A percentile compares a stretch with the other conserved stretches of the same genome.
phyloP scores from a whole-genome alignment of 805 yeast species.

The Yamadazyma philogaea region DNA sequence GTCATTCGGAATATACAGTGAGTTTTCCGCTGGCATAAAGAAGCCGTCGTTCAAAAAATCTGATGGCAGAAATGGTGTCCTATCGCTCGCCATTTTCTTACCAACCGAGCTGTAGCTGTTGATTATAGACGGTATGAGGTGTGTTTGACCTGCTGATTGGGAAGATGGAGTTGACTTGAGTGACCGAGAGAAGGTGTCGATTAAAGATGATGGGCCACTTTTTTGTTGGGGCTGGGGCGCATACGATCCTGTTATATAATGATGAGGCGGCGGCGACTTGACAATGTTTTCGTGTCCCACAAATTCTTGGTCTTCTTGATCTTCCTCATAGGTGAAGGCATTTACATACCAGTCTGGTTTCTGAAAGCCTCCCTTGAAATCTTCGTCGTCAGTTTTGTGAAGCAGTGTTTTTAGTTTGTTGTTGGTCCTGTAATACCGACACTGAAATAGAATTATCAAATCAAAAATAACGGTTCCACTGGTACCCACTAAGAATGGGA shows the following conservation, averaged over 20 bases:
- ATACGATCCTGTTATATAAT: conserved; percentile 13
- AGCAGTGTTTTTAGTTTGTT: background rate
- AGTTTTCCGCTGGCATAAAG: conserved; percentile 15
- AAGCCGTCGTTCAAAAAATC: conserved; percentile 39
- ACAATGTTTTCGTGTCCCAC: background rate
- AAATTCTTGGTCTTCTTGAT: conserved; percentile 11
- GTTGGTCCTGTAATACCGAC: conserved; percentile 18
- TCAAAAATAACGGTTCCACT: conserved; percentile 75
- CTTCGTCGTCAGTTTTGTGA: background rate
- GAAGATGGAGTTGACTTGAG: conserved; percentile 10
- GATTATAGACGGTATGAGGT: conserved; percentile 39
- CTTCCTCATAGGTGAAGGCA: conserved; percentile 15
- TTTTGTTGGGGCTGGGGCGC: background rate
- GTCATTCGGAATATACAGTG: conserved; percentile 10
- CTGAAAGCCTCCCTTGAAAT: conserved; percentile 21
- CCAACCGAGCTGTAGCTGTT: conserved; percentile 37
- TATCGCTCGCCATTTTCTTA: conserved; percentile 34
- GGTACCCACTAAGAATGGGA: conserved; percentile 79
- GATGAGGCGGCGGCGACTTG: conserved; percentile 18
- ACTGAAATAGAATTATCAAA: conserved; percentile 31
- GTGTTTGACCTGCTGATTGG: conserved; percentile 22
- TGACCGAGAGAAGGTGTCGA: conserved; percentile 6
- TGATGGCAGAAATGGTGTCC: conserved; percentile 40
- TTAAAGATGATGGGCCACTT: conserved; percentile 1
- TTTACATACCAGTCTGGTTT: conserved; percentile 41